Percentiles rank a stretch among this genome's conserved stretches.
These are phyloP conservation scores for Mrakia blollopis DNA, from an alignment of 768 basidiomycete genomes.

Conservation along the genomic window DNA sequence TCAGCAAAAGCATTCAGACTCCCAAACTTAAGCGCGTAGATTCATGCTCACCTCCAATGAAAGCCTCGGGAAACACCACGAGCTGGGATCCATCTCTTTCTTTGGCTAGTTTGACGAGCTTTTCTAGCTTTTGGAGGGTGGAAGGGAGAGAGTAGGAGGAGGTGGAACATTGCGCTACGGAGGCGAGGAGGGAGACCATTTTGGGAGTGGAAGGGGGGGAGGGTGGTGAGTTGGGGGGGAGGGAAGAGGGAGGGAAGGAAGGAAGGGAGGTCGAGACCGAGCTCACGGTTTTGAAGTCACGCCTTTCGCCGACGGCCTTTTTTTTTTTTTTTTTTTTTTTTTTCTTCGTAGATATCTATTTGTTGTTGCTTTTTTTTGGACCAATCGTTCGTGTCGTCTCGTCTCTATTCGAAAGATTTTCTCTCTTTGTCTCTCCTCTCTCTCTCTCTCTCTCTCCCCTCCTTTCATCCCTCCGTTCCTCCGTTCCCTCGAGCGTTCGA, in stretches of 20 bases:
- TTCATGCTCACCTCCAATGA: constrained; percentile 33
- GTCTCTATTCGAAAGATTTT: too few relatives aligned
- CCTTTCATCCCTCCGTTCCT: too few relatives aligned
- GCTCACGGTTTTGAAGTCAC: not conserved
- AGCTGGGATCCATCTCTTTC: constrained; percentile 23
- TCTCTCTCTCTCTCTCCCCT: too few relatives aligned
- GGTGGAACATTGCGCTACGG: constrained; percentile 35
- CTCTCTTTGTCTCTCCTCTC: too few relatives aligned
- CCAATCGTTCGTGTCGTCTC: too few relatives aligned
- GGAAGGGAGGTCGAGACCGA: not conserved
- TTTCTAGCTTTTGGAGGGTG: constrained; percentile 34
- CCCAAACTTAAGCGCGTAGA: too few relatives aligned
- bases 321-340: too few relatives aligned
- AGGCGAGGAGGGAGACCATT: constrained; percentile 29
- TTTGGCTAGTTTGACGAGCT: constrained; percentile 27
- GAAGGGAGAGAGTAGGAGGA: constrained; percentile 29
- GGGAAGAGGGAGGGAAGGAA: not conserved
- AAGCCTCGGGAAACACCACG: constrained; percentile 36
- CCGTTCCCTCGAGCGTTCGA: too few relatives aligned
- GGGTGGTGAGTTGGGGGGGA: not conserved
- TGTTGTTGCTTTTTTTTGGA: too few relatives aligned
- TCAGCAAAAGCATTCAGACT: too few relatives aligned
- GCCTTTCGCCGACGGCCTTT: not conserved
- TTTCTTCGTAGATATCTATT: too few relatives aligned
- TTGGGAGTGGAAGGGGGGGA: not conserved